These are phyloP conservation scores for Suillus alpinus DNA, from an alignment of 768 basidiomycete genomes.

Conservation along the genomic window DNA sequence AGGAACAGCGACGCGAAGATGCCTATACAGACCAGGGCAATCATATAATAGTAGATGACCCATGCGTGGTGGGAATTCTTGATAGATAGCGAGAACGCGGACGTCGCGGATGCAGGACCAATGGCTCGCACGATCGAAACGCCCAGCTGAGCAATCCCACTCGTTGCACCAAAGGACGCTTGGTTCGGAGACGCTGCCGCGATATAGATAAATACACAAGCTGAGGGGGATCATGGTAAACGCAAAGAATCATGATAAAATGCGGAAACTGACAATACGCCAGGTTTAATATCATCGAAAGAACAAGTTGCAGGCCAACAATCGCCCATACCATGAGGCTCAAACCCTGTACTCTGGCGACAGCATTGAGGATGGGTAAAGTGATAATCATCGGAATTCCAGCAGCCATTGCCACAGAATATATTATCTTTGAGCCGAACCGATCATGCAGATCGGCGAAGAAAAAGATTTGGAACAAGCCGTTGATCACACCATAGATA, in stretches of 20 bases:
- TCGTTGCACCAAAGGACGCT: slow-evolving; percentile 66
- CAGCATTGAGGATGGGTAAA: slow-evolving; percentile 59
- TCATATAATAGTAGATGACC: slow-evolving; percentile 26
- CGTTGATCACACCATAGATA: slow-evolving; percentile 59
- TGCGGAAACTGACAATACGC: slow-evolving; percentile 49
- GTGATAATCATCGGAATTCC: slow-evolving; percentile 51
- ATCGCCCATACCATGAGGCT: slow-evolving; percentile 46
- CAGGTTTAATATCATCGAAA: slow-evolving; percentile 49
- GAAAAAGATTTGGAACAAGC: slow-evolving; percentile 62
- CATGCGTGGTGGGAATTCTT: slow-evolving; percentile 31
- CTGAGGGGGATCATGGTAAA: slow-evolving; percentile 29
- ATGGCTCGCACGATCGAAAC: slow-evolving; percentile 39
- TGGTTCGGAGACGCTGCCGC: slow-evolving; percentile 62
- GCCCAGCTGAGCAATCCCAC: slow-evolving; percentile 52
- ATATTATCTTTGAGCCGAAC: slow-evolving; percentile 67
- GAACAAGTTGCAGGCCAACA: slow-evolving; percentile 46
- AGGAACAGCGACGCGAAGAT: slow-evolving; percentile 21
- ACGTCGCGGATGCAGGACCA: slow-evolving; percentile 58
- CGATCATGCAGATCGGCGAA: slow-evolving; percentile 59
- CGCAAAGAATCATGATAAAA: not conserved
- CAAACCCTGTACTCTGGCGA: slow-evolving; percentile 52
- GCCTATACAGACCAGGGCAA: slow-evolving; percentile 16
- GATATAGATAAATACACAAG: slow-evolving; percentile 70
- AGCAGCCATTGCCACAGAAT: slow-evolving; percentile 46
- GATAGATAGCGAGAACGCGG: slow-evolving; percentile 66